These are phyloP conservation scores for Tylopilus plumbeoviolaceoides DNA, from an alignment of 768 basidiomycete genomes.

Conservation along the genomic window DNA sequence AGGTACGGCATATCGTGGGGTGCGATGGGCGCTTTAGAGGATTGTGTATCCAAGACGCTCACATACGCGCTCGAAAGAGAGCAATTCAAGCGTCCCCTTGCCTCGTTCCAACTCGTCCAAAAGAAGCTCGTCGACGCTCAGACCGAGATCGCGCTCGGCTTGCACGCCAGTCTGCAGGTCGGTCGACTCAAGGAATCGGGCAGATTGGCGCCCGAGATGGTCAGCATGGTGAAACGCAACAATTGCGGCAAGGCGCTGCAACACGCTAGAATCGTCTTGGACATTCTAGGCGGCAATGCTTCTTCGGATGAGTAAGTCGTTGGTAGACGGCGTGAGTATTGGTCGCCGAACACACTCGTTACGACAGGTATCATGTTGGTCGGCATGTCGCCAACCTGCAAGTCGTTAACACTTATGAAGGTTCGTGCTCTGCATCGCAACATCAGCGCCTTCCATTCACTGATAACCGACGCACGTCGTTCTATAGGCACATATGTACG, in stretches of 20 bases:
- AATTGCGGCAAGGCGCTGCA: conserved; percentile 92
- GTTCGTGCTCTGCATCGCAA: conserved; percentile 31
- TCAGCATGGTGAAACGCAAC: conserved; percentile 92
- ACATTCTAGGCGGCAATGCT: conserved; percentile 93
- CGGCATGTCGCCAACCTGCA: conserved; percentile 93
- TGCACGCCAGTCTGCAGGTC: conserved; percentile 71
- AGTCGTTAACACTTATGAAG: conserved; percentile 96
- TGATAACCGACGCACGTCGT: not conserved
- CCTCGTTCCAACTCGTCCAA: conserved; percentile 95
- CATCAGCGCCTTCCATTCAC: not conserved
- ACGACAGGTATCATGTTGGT: conserved; percentile 81
- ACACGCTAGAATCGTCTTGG: conserved; percentile 76
- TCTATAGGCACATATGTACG: conserved; percentile 56
- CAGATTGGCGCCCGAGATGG: conserved; percentile 80
- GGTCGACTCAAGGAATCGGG: conserved; percentile 84
- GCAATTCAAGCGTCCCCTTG: conserved; percentile 87
- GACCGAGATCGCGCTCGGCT: conserved; percentile 76
- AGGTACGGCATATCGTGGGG: conserved; percentile 93
- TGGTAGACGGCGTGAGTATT: not conserved
- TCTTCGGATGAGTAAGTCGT: conserved; percentile 79
- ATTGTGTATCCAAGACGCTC: conserved; percentile 75
- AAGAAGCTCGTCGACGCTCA: conserved; percentile 96
- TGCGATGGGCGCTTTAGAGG: conserved; percentile 92
- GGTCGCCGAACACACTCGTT: not conserved
- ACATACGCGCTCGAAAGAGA: conserved; percentile 84